Evolutionary conservation across 176 grass and related monocot genomes (phyloP).

Genomic region (Coix lacrymajobi): DNA sequence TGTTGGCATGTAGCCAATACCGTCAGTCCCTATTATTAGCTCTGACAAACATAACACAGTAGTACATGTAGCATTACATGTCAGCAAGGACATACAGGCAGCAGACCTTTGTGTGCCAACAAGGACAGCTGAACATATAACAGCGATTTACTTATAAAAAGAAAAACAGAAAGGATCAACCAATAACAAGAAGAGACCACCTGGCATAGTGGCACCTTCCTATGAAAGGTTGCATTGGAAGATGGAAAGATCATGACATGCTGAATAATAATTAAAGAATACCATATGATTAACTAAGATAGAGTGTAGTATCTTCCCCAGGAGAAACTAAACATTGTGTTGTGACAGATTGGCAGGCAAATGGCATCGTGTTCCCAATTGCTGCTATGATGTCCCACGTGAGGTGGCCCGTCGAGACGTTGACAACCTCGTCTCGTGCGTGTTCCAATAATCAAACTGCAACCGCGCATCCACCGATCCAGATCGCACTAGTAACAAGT

Average conservation of each 20-base stretch:
- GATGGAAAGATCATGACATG: neutral
- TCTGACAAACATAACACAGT: neutral
- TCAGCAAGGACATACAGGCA: neutral
- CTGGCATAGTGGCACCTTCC: too few relatives aligned
- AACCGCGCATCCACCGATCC: neutral
- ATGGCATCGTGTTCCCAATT: neutral
- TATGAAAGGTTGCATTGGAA: neutral
- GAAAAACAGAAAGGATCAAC: neutral
- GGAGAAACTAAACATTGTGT: neutral
- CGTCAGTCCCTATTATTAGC: neutral
- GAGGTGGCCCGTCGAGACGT: neutral
- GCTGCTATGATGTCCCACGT: neutral
- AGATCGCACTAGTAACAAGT: too few relatives aligned
- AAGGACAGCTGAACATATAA: neutral
- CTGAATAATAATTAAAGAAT: neutral
- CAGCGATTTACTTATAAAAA: neutral
- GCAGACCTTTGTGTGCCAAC: neutral
- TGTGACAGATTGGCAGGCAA: neutral
- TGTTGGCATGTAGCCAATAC: too few relatives aligned
- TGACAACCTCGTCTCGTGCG: neutral
- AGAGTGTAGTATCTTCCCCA: neutral
- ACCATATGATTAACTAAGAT: neutral
- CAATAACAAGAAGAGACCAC: neutral
- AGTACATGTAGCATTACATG: neutral
- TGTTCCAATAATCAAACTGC: constrained; percentile 2